These are phyloP conservation scores for Paspalum notatum DNA, from an alignment of 176 grass and related monocot species.

Conservation along the genomic window DNA sequence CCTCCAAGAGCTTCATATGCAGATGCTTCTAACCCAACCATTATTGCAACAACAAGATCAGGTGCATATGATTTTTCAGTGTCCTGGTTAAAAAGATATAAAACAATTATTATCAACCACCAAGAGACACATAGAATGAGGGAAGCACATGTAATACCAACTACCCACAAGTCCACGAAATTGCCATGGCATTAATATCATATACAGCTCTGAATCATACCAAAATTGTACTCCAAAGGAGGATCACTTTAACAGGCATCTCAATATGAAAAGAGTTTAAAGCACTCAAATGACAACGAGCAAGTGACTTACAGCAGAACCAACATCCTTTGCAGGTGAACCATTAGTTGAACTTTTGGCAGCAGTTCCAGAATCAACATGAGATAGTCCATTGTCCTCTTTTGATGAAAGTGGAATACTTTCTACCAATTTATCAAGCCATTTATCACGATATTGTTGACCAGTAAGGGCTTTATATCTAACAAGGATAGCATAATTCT, in stretches of 20 bases:
- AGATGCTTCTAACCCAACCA: constrained; percentile 74
- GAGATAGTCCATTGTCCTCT: constrained; percentile 51
- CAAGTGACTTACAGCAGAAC: constrained; percentile 53
- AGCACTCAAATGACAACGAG: constrained; percentile 11
- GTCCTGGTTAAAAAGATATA: constrained; percentile 46
- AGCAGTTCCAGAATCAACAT: constrained; percentile 24
- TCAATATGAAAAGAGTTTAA: too few species aligned
- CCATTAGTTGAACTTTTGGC: constrained; percentile 37
- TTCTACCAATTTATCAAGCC: constrained; percentile 89
- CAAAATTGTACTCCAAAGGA: too few species aligned
- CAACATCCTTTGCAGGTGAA: constrained; percentile 50
- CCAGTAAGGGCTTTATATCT: constrained; percentile 77
- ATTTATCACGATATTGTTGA: constrained; percentile 68
- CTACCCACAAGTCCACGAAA: too few species aligned
- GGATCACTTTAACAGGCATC: too few species aligned
- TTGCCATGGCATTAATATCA: too few species aligned
- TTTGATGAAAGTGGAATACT: constrained; percentile 58
- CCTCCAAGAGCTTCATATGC: constrained; percentile 64
- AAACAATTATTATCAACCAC: constrained; percentile 24
- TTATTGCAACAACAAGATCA: constrained; percentile 73
- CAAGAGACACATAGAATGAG: constrained; percentile 8
- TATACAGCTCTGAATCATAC: too few species aligned
- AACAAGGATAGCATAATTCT: constrained; percentile 53
- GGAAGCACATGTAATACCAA: neutral
- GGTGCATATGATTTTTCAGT: constrained; percentile 63